Conservation (phyloP, 2,329 filamentous ascomycete species). For the Elsinoe arachidis region DNA sequence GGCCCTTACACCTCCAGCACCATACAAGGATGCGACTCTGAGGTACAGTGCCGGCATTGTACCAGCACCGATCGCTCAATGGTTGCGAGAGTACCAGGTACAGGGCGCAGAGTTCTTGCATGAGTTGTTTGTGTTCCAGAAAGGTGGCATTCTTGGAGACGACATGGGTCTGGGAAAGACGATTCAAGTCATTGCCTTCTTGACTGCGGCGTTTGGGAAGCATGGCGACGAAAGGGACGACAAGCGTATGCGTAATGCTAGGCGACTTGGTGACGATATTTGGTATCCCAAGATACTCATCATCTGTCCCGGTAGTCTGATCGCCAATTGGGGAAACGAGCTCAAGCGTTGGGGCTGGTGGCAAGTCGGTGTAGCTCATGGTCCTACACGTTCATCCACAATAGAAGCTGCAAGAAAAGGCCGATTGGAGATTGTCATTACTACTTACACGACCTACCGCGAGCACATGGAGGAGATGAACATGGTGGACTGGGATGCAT, state of each 20-base stretch:
- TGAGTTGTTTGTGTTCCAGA: constrained; percentile 80
- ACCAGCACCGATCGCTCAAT: constrained; percentile 82
- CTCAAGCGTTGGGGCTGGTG: constrained; percentile 91
- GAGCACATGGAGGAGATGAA: constrained; percentile 72
- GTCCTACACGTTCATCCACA: constrained; percentile 48
- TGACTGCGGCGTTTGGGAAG: constrained; percentile 89
- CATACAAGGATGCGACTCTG: constrained; percentile 67
- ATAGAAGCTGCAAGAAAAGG: constrained; percentile 59
- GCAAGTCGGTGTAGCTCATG: constrained; percentile 77
- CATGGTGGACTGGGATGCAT: constrained; percentile 81
- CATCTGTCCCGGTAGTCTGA: constrained; percentile 78
- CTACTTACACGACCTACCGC: constrained; percentile 81
- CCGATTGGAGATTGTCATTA: constrained; percentile 81
- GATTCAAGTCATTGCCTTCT: constrained; percentile 86
- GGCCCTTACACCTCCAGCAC: constrained; percentile 55
- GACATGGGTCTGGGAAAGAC: constrained; percentile 98
- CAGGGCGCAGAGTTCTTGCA: constrained; percentile 79
- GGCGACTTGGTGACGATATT: constrained; percentile 46
- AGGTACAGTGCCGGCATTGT: constrained; percentile 70
- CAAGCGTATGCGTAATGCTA: constrained; percentile 81
- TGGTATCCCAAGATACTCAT: constrained; percentile 85
- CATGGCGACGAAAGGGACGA: constrained; percentile 77
- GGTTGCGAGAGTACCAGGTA: constrained; percentile 85
- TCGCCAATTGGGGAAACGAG: constrained; percentile 86
- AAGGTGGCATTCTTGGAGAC: constrained; percentile 82